Base-by-base conservation (phyloP, 2,329 filamentous ascomycete genomes). In the Ophiostoma populinum region DNA sequence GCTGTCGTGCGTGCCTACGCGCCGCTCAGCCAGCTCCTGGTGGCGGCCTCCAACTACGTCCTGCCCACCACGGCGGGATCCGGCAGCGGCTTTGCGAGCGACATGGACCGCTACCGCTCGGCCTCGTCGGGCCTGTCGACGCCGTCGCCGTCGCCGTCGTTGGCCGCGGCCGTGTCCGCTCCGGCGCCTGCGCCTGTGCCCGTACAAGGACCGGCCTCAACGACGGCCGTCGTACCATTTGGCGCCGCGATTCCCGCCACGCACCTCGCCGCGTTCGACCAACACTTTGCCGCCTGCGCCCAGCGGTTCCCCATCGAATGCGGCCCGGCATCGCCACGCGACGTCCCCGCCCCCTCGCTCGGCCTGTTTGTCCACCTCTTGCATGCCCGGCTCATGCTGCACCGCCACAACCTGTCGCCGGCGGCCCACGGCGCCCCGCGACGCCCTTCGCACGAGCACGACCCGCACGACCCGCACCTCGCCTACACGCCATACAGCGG, bases 361-460 rank as follows among this genome's bases (percentile, higher is more conserved):
- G 70, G 75, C 18, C 80, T 85, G 0, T 62, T 92, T 7, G 67
- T 80, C 21, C 76, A 82, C 47, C 67, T 95, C 7, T 76, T 93
- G 41, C 80, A 82, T 40, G 76, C 79, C 12, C 77, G 83, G n/a
- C 67, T 94, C 20, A 63, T 90, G 24, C 67, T 98, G 7, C 82
- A 93, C 54, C 73, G 90, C 27, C 85, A 92, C 48, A 94, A 95
- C 48, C 63, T 95, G 7, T 75, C 75, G 0, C 80, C 85, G 4
- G 10, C 18, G 6, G 15, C 26, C n/a, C n/a, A 18, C n/a, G 18
- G n/a, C n/a, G n/a, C n/a, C n/a, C n/a, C 13, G 5, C 15, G 19
- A 10, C 25, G 19, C 9, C 4, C 20, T 5, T 11, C 3, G n/a
- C 34, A 33, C 2, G 32, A 24, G 8, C 37, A 28, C 6, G 24